Base-by-base conservation (phyloP, 164 flowering plant genomes). In the Brasenia schreberi region DNA sequence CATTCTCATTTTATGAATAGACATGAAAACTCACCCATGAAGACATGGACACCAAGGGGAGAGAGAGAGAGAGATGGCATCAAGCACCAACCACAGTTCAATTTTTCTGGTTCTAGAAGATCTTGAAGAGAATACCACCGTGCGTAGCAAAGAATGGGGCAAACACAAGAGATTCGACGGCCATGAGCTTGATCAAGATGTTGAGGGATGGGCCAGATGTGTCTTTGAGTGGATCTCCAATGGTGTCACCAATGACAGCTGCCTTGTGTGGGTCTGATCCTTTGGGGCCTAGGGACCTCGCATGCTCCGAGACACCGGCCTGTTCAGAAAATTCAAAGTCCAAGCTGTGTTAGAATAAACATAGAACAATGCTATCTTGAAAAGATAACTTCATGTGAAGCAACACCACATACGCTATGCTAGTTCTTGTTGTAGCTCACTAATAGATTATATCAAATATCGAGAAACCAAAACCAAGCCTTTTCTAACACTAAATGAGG, bases 191-290 rank as follows among this genome's bases (percentile, higher is more conserved):
- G 66, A 72, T 69, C 59, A 72, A 75, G n/a, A 75, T 75, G 75
- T 75, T 75, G 63, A 75, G 70, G 2, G 78, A 75, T 43, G 78
- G 78, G 27, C 78, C 78, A 5, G 78, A 75, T 5, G 78, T 75
- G 73, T 75, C 78, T 66, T 73, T 76, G 11, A 76, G 71, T 4
- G 79, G 79, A 39, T 76, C 79, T 5, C 79, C 79, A 53, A 76
- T 73, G 23, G 79, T 76, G 67, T 76, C 79, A 19, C 79, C 79
- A 67, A 76, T 76, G 61, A 76, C 79, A 43, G 78, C 78, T 63
- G 78, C 78, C 73, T 76, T 76, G 73, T 76, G 78, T 58, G 78
- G 67, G 18, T 76, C 79, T 9, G 79, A 76, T 19, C 79, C 79
- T 65, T 76, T 76, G 0, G 79, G 79, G 18, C 79, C 79, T 27